Evolutionary conservation across 2,329 filamentous ascomycete genomes (phyloP).

Genomic region (Stachybotrys chartarum): DNA sequence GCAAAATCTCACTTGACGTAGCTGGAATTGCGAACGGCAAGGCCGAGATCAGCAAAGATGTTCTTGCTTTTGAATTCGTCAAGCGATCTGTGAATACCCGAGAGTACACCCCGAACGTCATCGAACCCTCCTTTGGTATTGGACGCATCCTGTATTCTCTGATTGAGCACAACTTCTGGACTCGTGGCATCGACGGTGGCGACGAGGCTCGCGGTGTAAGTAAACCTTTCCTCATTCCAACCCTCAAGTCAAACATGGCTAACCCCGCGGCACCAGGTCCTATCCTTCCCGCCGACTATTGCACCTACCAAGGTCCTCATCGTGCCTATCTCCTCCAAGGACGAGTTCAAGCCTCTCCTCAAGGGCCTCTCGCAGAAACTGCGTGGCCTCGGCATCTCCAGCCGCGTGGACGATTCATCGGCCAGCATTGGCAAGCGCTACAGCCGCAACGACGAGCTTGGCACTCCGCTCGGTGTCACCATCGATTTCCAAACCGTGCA

Average conservation of each 20-base stretch:
- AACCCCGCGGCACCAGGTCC: conserved; percentile 27
- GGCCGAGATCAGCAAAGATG: conserved; percentile 71
- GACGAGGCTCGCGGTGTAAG: conserved; percentile 78
- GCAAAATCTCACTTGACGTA: conserved; percentile 73
- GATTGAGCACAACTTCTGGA: conserved; percentile 95
- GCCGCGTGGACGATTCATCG: conserved; percentile 81
- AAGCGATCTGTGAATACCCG: conserved; percentile 76
- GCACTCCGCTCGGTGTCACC: conserved; percentile 88
- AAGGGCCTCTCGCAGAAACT: conserved; percentile 68
- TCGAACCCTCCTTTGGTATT: conserved; percentile 96
- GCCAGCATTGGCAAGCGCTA: conserved; percentile 94
- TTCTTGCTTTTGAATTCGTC: conserved; percentile 76
- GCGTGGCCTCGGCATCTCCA: conserved; percentile 70
- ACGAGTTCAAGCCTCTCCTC: conserved; percentile 72
- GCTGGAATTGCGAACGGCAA: conserved; percentile 59
- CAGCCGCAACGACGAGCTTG: conserved; percentile 89
- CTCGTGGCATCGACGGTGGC: conserved; percentile 53
- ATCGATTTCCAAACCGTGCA: conserved; percentile 93
- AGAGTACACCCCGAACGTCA: conserved; percentile 92
- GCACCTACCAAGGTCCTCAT: conserved; percentile 96
- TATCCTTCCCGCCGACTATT: conserved; percentile 53
- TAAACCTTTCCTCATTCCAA: conserved; percentile 14
- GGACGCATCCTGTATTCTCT: conserved; percentile 89
- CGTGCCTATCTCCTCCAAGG: conserved; percentile 77
- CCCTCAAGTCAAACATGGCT: conserved; percentile 3